phyloP scores from a whole-genome alignment of 495 filamentous ascomycete species.

The Poronia punctata region DNA sequence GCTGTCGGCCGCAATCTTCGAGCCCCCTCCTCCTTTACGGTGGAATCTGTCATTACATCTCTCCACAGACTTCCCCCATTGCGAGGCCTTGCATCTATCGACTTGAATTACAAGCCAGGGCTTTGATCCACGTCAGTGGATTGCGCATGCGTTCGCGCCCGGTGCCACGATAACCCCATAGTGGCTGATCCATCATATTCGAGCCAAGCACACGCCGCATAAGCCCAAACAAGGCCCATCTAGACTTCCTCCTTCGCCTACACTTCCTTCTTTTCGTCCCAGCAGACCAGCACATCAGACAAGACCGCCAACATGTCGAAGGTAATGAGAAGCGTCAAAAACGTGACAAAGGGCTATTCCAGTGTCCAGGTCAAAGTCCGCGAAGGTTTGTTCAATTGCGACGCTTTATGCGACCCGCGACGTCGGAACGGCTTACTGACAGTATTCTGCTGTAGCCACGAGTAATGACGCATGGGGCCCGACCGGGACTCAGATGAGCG shows the following conservation, averaged over 20 bases:
- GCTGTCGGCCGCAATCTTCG: too few species aligned
- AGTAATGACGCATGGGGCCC: constrained; percentile 99
- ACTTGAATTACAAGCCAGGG: constrained; percentile 3
- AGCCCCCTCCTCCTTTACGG: too few species aligned
- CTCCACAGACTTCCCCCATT: too few species aligned
- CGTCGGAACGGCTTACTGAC: constrained; percentile 13
- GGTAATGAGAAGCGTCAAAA: constrained; percentile 96
- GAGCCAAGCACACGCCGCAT: too few species aligned
- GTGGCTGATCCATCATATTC: too few species aligned
- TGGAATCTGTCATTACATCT: too few species aligned
- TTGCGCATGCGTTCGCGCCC: constrained; percentile 10
- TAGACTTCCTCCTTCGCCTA: constrained; percentile 2
- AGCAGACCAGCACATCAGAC: too few species aligned
- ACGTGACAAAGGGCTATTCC: constrained; percentile 99
- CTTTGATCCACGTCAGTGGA: not conserved
- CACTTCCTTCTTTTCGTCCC: too few species aligned
- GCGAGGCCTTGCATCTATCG: too few species aligned
- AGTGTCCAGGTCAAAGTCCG: constrained; percentile 96
- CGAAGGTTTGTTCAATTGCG: constrained; percentile 67
- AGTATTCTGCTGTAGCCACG: constrained; percentile 57
- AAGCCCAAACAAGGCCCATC: too few species aligned
- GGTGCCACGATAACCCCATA: too few species aligned
- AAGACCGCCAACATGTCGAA: constrained; percentile 70
- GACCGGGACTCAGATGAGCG: constrained; percentile 96
- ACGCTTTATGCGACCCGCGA: not conserved